These are phyloP conservation scores for Sarocladium brachiariae DNA, from an alignment of 2,329 filamentous ascomycete species.

Conservation along the genomic window DNA sequence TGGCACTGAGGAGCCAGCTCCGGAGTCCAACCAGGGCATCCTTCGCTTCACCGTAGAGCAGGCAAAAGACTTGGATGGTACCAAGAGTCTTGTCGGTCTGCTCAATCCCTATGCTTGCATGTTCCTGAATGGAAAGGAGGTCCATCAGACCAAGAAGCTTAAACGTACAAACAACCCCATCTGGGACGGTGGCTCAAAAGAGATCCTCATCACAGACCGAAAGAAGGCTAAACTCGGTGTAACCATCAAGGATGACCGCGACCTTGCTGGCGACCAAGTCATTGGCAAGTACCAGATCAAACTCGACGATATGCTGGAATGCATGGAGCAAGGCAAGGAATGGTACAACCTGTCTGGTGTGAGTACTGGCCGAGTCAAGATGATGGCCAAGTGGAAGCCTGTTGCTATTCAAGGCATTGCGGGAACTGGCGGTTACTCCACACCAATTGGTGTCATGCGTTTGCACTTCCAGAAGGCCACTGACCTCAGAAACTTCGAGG, in stretches of 20 bases:
- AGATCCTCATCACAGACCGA: constrained; percentile 89
- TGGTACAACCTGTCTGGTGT: constrained; percentile 87
- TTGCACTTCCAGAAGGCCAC: constrained; percentile 82
- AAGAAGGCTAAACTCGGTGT: constrained; percentile 86
- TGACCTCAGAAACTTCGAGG: constrained; percentile 85
- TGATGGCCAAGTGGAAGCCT: constrained; percentile 92
- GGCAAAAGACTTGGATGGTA: constrained; percentile 89
- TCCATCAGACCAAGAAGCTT: constrained; percentile 83
- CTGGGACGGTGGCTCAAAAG: constrained; percentile 87
- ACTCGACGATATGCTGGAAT: constrained; percentile 83
- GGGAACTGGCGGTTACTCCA: constrained; percentile 82
- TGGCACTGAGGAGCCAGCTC: constrained; percentile 71
- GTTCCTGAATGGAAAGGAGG: constrained; percentile 84
- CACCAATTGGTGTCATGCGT: constrained; percentile 90
- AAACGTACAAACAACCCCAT: constrained; percentile 98
- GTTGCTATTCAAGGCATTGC: constrained; percentile 77
- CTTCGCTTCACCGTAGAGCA: constrained; percentile 89
- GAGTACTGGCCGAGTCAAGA: constrained; percentile 78
- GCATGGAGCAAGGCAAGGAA: constrained; percentile 87
- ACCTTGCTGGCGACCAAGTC: constrained; percentile 73
- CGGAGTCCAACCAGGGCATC: constrained; percentile 90
- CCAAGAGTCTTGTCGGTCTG: constrained; percentile 83
- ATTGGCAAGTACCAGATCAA: constrained; percentile 93
- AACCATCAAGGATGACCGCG: constrained; percentile 92
- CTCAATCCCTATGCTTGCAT: constrained; percentile 88